Evolutionary conservation across 176 grass and related monocot species (phyloP), one percentile per base, ranked within the genome.

Genomic region (Carex cristatella): DNA sequence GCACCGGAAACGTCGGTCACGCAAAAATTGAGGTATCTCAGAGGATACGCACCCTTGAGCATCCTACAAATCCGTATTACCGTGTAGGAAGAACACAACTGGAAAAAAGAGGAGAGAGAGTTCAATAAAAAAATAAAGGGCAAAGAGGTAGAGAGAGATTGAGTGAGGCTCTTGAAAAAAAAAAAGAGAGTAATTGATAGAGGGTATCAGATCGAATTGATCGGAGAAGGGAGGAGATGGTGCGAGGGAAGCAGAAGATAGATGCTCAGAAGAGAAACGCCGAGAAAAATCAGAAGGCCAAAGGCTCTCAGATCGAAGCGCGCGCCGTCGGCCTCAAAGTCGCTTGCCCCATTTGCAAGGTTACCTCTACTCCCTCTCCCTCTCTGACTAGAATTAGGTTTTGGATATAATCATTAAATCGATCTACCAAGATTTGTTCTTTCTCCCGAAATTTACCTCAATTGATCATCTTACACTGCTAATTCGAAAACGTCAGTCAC

Each of bases 181-280:
- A 16, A 65, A 11, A 8, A 81, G 12, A 62, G 28, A 16, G 60
- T 16, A 62, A 48, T 48, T 9, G 9, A 49, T 10, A 10, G 65
- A 40, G 14, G 18, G 10, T 4, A 44, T 9, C 8, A 67, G 28
- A 65, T 81, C 59, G 33, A 81, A 53, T 58, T 57, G 76, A 79
- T 65, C 48, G 87, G 79, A 49, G 31, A 35, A 71, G 55, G 60
- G 67, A 42, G 78, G 62, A 31, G 84, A 99, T 99, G 96, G 92
- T 91, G 83, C 88, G 96, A 56, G 96, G 96, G 12, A 99, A 95
- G 88, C 96, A 99, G 88, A 99, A 95, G 96, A 99, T 99, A 78
- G 96, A 99, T 62, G 91, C 96, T 69, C 93, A 99, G 91, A 68
- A 84, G 81, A 84, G 75, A 79, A 99, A 92, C 85, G 91, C 93